Evolutionary conservation across 2,329 filamentous ascomycete genomes (phyloP).

Genomic region (Verruconis gallopava): DNA sequence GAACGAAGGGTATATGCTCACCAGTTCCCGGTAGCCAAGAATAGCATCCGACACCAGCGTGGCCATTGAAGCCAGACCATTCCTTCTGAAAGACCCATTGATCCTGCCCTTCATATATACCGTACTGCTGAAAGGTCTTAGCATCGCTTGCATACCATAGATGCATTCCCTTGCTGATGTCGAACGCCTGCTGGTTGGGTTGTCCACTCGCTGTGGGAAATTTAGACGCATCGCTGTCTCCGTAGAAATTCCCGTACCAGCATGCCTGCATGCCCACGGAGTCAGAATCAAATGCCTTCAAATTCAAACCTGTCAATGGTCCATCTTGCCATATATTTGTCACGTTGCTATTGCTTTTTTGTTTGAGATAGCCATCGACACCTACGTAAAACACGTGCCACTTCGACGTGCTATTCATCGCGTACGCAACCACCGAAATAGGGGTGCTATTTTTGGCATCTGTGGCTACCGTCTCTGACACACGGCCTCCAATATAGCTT

Average conservation of each 20-base stretch:
- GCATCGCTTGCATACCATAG: constrained; percentile 30
- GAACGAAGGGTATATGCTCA: no score
- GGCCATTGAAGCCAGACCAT: constrained; percentile 21
- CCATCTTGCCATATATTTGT: constrained; percentile 29
- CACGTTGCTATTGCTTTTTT: constrained; percentile 26
- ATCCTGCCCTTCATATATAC: constrained; percentile 1
- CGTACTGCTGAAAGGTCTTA: constrained; percentile 23
- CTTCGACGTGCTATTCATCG: constrained; percentile 25
- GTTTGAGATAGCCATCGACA: constrained; percentile 24
- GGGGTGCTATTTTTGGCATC: constrained; percentile 32
- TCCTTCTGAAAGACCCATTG: constrained; percentile 24
- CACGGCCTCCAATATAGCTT: constrained; percentile 27
- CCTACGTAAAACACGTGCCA: constrained; percentile 31
- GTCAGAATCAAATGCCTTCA: constrained; percentile 19
- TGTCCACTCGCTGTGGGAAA: neutral
- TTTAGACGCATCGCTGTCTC: constrained; percentile 12
- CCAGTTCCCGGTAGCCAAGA: constrained; percentile 4
- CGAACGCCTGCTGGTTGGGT: neutral
- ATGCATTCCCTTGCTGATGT: constrained; percentile 27
- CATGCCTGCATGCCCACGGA: constrained; percentile 26
- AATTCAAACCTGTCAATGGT: constrained; percentile 19
- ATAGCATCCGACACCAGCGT: constrained; percentile 9
- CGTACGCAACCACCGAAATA: constrained; percentile 30
- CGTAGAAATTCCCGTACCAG: constrained; percentile 23
- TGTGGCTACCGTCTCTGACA: constrained; percentile 25